Base-by-base conservation (phyloP, 2,329 filamentous ascomycete genomes). In the Exophiala viscosa region DNA sequence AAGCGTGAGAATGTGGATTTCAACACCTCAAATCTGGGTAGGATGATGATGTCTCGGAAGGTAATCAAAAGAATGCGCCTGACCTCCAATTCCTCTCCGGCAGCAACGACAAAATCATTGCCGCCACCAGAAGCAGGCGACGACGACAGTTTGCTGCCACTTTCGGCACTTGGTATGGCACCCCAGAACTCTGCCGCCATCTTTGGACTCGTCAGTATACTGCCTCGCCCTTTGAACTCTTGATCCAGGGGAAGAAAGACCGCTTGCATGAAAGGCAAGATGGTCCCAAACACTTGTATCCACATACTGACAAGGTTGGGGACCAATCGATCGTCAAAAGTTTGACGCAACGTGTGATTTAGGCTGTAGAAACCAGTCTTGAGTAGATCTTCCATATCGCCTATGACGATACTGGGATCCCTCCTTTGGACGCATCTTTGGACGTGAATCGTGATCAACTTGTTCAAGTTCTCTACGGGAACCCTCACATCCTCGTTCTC, bases 161-260 rank as follows among this genome's bases (percentile, higher is more conserved):
- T 53, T 10, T 62, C 61, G 5, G 73, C 72, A 46, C 76, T 77
- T 48, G 85, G 76, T 14, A 88, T 78, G 5, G 84, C 85, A 23
- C 87, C 87, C 90, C 92, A 97, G 65, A 96, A 96, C 54, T 97
- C 92, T 36, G 85, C 83, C 3, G 62, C 62, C 3, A 91, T 87
- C 69, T 95, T 86, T 4, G 89, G 84, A 0, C 81, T 70, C 0
- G 80, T 85, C 80, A 97, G 86, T 50, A 97, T 80, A 0, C 83
- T 77, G 13, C 93, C 93, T 42, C 81, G 81, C 5, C 92, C 93
- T 48, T 89, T 86, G 67, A 99, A 95, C 67, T 99, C 93, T 9
- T 96, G 81, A 65, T 99, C 93, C 1, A 99, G 74, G 0, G 91
- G 93, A 1, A 99, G 75, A 66, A 99, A 96, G 1, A 96, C 91